Evolutionary conservation across 1,284 basidiomycete genomes (phyloP), one percentile per base, ranked within the genome.

Genomic region (Ustilago cynodontis): DNA sequence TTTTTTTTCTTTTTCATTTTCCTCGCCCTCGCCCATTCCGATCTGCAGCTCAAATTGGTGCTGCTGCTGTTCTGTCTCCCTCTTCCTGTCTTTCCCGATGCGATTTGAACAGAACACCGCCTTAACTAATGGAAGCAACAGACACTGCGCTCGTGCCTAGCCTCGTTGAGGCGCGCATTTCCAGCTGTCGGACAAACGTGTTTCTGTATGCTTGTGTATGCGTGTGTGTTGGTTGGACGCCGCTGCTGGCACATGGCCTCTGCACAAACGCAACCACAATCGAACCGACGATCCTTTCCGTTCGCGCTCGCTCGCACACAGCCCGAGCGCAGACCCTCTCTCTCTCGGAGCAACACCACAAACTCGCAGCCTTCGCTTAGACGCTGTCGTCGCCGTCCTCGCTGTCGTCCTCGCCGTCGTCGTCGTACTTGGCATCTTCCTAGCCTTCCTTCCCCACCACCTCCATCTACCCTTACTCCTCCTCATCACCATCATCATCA

Each of bases 31-130:
- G 22, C 24, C 24, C 29, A 24, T 1, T 16, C 43, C n/a, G 37
- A 37, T 55, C 53, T 35, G 53, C 33, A 39, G 53, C 22, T 37
- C 49, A 50, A 50, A 50, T 50, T 26, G 7, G 10, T 50, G n/a
- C 45, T 41, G 8, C 18, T 5, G 11, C 13, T 41, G 5, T 41
- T 41, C 18, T 16, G 13, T 7, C 13, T n/a, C n/a, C n/a, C n/a
- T n/a, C n/a, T 41, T 41, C 18, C 5, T 20, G 13, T 16, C 5
- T 22, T 45, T 45, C 43, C 43, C 43, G 43, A 45, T 45, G 22
- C 43, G 43, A 20, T 45, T 45, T 33, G 31, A 33, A 22, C 5
- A 45, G 43, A 45, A 45, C 43, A 45, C 43, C 35, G 35, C 35
- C 35, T 37, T 13, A 33, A 6, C 31, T 6, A 33, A 6, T 33